Percentiles rank a stretch among this genome's conserved stretches.
These are phyloP conservation scores for Fagopyrum tataricum DNA, from an alignment of 148 eudicot species.

Conservation along the genomic window DNA sequence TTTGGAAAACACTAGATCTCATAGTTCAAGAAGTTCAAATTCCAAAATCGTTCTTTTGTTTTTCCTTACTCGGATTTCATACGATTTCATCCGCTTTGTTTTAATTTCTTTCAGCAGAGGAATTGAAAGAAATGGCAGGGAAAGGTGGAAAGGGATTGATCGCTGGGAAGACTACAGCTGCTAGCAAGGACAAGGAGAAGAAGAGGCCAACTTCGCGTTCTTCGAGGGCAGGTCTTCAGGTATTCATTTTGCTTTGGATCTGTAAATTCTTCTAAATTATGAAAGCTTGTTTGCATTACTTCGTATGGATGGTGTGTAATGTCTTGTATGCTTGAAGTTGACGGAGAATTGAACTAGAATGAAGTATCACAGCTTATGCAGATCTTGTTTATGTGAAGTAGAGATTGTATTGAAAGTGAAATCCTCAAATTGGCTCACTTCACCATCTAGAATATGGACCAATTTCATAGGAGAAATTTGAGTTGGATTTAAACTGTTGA, in stretches of 20 bases:
- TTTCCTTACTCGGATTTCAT: no score
- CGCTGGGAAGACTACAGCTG: conserved; percentile 67
- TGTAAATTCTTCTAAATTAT: background rate
- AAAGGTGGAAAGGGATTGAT: conserved; percentile 73
- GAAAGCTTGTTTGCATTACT: background rate
- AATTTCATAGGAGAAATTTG: background rate
- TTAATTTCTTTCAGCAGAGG: background rate
- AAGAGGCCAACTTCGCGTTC: conserved; percentile 72
- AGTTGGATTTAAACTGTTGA: background rate
- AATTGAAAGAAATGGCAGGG: conserved; percentile 53
- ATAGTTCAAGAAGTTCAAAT: background rate
- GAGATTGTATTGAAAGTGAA: no score
- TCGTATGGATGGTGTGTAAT: no score
- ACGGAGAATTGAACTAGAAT: no score
- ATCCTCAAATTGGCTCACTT: background rate
- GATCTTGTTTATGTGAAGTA: no score
- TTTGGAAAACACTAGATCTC: background rate
- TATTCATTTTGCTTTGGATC: conserved; percentile 5
- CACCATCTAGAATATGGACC: background rate
- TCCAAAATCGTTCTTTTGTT: background rate
- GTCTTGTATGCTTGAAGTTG: no score
- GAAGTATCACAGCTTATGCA: no score
- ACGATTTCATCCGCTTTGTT: background rate
- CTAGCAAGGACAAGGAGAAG: conserved; percentile 66
- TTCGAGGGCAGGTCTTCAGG: conserved; percentile 92